These are phyloP conservation scores for Calocybe gangraenosa DNA, from an alignment of 768 basidiomycete genomes.

Conservation along the genomic window DNA sequence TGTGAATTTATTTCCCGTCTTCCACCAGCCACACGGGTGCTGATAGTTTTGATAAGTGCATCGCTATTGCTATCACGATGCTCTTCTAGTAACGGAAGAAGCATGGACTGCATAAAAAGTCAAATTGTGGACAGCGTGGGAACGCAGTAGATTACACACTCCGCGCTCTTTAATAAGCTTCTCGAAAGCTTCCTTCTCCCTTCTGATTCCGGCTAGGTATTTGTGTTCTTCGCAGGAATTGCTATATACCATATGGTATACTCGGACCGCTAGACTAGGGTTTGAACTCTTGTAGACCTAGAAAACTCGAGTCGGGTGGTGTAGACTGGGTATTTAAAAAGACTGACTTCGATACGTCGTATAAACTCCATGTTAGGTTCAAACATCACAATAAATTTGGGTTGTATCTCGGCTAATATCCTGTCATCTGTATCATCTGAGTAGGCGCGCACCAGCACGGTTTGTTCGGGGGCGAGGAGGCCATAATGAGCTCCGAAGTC, in stretches of 20 bases:
- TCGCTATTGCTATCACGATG: constrained; percentile 42
- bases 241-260: constrained; percentile 95
- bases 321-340: not conserved
- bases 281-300: constrained; percentile 86
- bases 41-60: constrained; percentile 75
- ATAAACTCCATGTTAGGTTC: constrained; percentile 94
- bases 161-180: constrained; percentile 88
- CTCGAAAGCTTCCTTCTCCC: constrained; percentile 94
- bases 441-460: constrained; percentile 82
- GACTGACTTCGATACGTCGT: constrained; percentile 78
- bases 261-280: constrained; percentile 77
- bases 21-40: constrained; percentile 83
- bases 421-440: constrained; percentile 92
- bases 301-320: not conserved
- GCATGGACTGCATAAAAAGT: constrained; percentile 64
- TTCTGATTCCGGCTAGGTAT: constrained; percentile 82
- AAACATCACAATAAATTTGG: constrained; percentile 92
- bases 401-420: constrained; percentile 80
- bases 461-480: constrained; percentile 70
- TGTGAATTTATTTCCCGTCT: constrained; percentile 61
- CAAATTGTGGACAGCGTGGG: not conserved
- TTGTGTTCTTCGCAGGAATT: constrained; percentile 94
- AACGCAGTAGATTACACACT: constrained; percentile 41
- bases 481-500: constrained; percentile 82
- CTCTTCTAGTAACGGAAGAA: constrained; percentile 77